Evolutionary conservation across 441 rosid genomes (phyloP), one percentile per base, ranked within the genome.

Genomic region (Erysimum pusillum): DNA sequence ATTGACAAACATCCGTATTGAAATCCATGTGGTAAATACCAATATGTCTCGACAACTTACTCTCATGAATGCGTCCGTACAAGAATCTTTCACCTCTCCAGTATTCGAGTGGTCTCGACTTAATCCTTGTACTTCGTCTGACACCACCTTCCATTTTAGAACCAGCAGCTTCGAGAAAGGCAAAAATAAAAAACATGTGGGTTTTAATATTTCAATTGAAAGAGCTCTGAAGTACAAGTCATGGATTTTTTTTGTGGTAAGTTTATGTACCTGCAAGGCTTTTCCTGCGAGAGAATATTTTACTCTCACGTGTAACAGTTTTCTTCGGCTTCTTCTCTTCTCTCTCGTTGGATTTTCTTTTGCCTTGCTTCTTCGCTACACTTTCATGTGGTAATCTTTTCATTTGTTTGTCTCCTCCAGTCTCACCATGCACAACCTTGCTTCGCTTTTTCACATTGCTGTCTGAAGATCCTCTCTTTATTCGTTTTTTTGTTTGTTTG

Each of bases 51-150:
- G n/a, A n/a, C n/a, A 53, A 59, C 97, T 91, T 81, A 95, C 99
- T 90, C 57, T 76, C 62, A 81, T 93, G 96, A 74, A 95, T 71
- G 14, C 99, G 98, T 10, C 98, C 99, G 63, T 85, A 93, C 48
- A 95, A 77, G 80, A 93, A 91, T 74, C 92, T 85, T 80, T 96
- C 99, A 28, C 98, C 99, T 81, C 80, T 96, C 99, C 99, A 96
- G 77, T 76, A 93, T 81, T 91, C 95, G 69, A 96, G 85, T 74
- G 98, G 98, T 81, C 97, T 89, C 53, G 99, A 89, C 67, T 71
- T 88, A 59, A 93, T 89, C 82, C 99, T 86, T 51, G 98, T 90
- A 86, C 99, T 96, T 74, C 89, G 73, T 76, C 99, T 86, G 45
- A 87, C 74, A 22, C 96, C 97, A 51, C 69, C 63, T 51, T 76